phyloP scores from a whole-genome alignment of 768 basidiomycete genomes.

The Hortiboletus campestris region DNA sequence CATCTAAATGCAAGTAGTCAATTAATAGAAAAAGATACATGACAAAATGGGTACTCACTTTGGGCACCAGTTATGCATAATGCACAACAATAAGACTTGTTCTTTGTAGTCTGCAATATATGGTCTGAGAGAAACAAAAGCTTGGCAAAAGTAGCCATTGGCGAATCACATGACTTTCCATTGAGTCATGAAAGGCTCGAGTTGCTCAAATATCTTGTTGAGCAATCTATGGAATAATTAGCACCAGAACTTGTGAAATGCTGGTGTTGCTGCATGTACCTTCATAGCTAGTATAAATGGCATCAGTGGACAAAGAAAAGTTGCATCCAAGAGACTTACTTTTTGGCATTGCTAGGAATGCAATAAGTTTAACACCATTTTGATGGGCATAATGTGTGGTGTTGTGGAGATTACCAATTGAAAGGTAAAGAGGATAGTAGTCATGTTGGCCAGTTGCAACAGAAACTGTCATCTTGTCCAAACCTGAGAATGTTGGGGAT shows the following conservation, averaged over 20 bases:
- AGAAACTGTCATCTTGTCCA: neutral
- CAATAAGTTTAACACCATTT: neutral
- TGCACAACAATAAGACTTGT: conserved; percentile 32
- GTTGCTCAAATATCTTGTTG: neutral
- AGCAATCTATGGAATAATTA: neutral
- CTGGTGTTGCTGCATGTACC: neutral
- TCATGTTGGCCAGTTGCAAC: conserved; percentile 2
- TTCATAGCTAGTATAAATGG: neutral
- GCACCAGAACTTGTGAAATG: neutral
- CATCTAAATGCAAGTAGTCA: neutral
- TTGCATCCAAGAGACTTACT: neutral
- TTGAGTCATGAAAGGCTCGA: neutral
- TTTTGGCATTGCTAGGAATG: conserved; percentile 3
- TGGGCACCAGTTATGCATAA: conserved; percentile 36
- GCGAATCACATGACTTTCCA: neutral
- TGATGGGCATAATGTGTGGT: neutral
- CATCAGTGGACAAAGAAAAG: too few species aligned
- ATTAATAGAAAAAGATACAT: neutral
- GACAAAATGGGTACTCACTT: neutral
- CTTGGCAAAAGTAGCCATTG: neutral
- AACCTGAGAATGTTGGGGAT: neutral
- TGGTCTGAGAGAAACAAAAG: conserved; percentile 20
- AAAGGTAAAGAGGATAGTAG: conserved; percentile 1
- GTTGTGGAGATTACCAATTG: conserved; percentile 2
- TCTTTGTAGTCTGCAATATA: conserved; percentile 43